Evolutionary conservation across 2,329 filamentous ascomycete genomes (phyloP).

Genomic region (Cryphonectria naterciae): DNA sequence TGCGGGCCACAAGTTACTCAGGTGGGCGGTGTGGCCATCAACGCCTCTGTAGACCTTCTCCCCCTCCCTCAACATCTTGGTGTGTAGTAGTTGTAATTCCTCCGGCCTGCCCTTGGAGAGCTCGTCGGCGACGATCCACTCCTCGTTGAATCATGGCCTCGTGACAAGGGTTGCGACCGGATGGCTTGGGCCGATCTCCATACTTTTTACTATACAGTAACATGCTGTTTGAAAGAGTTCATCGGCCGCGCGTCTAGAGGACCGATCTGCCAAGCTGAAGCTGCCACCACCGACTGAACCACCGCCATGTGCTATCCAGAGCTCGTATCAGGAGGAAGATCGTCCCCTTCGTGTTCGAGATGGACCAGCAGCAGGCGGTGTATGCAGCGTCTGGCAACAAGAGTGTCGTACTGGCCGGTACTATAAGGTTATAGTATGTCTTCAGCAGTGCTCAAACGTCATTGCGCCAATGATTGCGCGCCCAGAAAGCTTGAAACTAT

Average conservation of each 20-base stretch:
- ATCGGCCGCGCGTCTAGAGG: background rate
- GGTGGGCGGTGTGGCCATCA: background rate
- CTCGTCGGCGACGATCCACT: background rate
- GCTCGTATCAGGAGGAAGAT: too few species aligned
- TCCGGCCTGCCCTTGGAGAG: background rate
- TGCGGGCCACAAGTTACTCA: background rate
- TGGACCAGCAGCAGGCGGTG: background rate
- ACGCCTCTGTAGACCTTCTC: background rate
- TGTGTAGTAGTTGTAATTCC: background rate
- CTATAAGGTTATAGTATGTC: background rate
- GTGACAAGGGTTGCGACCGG: background rate
- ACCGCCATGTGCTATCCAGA: background rate
- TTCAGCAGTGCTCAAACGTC: background rate
- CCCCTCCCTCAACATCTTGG: background rate
- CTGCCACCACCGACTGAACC: background rate
- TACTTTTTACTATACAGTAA: background rate
- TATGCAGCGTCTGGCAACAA: background rate
- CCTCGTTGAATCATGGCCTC: background rate
- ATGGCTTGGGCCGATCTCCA: background rate
- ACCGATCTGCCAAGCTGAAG: background rate
- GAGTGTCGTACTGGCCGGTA: background rate
- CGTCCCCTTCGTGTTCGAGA: background rate
- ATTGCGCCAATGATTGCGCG: background rate
- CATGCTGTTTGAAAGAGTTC: background rate
- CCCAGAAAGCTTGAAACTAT: background rate